Evolutionary conservation across 257 asterid genomes (phyloP).

Genomic region (Solanum neorickii): DNA sequence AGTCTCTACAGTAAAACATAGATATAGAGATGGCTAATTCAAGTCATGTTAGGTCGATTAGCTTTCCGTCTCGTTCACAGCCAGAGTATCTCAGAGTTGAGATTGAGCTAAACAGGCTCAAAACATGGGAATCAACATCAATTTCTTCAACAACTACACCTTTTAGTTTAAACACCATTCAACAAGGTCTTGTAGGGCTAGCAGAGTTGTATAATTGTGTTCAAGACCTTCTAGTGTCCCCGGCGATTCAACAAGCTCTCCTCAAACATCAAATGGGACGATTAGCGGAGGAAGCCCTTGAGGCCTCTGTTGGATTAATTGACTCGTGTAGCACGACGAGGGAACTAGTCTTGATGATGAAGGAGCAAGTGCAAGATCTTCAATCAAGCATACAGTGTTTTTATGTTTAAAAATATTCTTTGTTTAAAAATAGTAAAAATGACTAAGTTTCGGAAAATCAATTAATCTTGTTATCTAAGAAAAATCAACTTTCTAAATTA

Average conservation of each 20-base stretch:
- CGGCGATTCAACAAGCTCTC: constrained; percentile 2
- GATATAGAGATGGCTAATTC: constrained; percentile 32
- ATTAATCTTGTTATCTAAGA: too few relatives aligned
- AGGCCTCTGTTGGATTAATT: constrained; percentile 18
- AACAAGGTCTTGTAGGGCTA: constrained; percentile 20
- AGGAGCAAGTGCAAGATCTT: constrained; percentile 28
- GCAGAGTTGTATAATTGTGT: constrained; percentile 36
- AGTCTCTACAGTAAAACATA: neutral
- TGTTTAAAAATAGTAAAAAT: too few relatives aligned
- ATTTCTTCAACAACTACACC: neutral
- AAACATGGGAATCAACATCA: constrained; percentile 4
- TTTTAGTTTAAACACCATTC: constrained; percentile 17
- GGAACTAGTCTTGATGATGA: constrained; percentile 32
- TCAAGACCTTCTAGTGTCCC: constrained; percentile 13
- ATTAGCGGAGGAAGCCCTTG: constrained; percentile 23
- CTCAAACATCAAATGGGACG: neutral
- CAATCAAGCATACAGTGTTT: constrained; percentile 20
- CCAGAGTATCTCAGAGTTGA: constrained; percentile 18
- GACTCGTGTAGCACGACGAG: constrained; percentile 30
- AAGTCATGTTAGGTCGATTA: constrained; percentile 35
- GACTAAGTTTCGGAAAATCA: too few relatives aligned
- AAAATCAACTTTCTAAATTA: too few relatives aligned
- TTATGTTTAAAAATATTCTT: too few relatives aligned
- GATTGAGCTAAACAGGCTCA: constrained; percentile 8
- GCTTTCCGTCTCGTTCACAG: constrained; percentile 41